Percentiles rank a stretch among this genome's conserved stretches.
These are phyloP conservation scores for Lomentospora prolificans DNA, from an alignment of 2,329 filamentous ascomycete genomes.

Conservation along the genomic window DNA sequence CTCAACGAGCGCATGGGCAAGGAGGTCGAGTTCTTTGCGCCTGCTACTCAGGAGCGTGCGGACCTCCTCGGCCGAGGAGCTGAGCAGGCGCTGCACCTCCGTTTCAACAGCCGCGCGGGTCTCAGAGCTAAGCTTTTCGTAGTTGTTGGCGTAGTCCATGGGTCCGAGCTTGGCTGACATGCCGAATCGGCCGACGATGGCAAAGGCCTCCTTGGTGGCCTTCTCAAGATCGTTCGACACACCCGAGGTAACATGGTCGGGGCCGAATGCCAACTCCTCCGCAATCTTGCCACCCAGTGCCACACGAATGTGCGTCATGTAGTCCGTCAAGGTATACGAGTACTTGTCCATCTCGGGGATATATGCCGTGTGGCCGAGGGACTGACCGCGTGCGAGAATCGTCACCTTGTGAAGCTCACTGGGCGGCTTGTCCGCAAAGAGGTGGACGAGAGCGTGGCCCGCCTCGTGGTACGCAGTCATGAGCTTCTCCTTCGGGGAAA, in stretches of 20 bases:
- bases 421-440: conserved; percentile 66
- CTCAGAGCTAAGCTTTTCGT: conserved; percentile 71
- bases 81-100: conserved; percentile 77
- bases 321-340: conserved; percentile 76
- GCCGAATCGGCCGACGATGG: conserved; percentile 79
- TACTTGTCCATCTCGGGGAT: conserved; percentile 90
- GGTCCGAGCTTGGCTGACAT: conserved; percentile 86
- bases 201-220: conserved; percentile 74
- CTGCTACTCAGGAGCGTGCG: conserved; percentile 60
- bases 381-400: conserved; percentile 81
- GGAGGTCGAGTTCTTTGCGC: conserved; percentile 73
- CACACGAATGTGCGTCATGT: conserved; percentile 69
- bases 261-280: conserved; percentile 83
- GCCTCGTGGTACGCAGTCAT: conserved; percentile 86
- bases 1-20: conserved; percentile 83
- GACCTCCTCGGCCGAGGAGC: conserved; percentile 71
- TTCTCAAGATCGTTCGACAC: conserved; percentile 72
- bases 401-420: conserved; percentile 92
- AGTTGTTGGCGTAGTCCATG: conserved; percentile 75
- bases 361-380: conserved; percentile 78
- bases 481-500: conserved; percentile 86
- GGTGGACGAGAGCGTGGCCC: conserved; percentile 82
- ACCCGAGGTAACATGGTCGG: conserved; percentile 85
- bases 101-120: conserved; percentile 80
- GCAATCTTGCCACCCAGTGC: conserved; percentile 80